Evolutionary conservation across 2,329 filamentous ascomycete genomes (phyloP).

Genomic region (Fusarium sp.): DNA sequence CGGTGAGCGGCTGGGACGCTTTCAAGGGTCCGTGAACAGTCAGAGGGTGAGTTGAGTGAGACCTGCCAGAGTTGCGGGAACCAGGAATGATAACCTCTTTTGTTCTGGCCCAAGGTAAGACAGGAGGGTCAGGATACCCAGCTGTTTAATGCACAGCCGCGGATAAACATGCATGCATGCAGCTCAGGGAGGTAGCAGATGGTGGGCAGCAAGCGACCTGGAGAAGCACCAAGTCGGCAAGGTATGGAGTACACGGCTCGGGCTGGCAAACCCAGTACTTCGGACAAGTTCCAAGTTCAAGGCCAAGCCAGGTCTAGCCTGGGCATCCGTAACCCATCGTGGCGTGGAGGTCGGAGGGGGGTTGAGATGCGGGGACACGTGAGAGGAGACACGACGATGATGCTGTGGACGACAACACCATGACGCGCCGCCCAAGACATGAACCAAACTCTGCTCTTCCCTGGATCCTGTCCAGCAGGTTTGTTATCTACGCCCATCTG

Average conservation of each 20-base stretch:
- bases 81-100: conserved; percentile 36
- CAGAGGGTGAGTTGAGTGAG: conserved; percentile 34
- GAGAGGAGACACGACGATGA: conserved; percentile 37
- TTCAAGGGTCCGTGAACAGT: conserved; percentile 22
- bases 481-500: conserved; percentile 9
- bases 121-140: conserved; percentile 40
- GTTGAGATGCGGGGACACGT: conserved; percentile 44
- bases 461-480: conserved; percentile 12
- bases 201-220: conserved; percentile 36
- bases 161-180: conserved; percentile 42
- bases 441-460: conserved; percentile 22
- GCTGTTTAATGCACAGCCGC: conserved; percentile 40
- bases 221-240: conserved; percentile 8
- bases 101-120: conserved; percentile 36
- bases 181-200: conserved; percentile 35
- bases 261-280: conserved; percentile 15
- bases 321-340: conserved; percentile 38
- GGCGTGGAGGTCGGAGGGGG: conserved; percentile 42
- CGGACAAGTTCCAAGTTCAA: conserved; percentile 38
- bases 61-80: conserved; percentile 20
- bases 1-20: conserved; percentile 25
- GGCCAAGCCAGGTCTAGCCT: conserved; percentile 32
- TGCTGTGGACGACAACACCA: conserved; percentile 38
- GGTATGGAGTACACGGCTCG: conserved; percentile 23
- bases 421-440: conserved; percentile 34